Evolutionary conservation across 352 stramenopile species (phyloP).

Genomic region (Globisporangium barbulae): DNA sequence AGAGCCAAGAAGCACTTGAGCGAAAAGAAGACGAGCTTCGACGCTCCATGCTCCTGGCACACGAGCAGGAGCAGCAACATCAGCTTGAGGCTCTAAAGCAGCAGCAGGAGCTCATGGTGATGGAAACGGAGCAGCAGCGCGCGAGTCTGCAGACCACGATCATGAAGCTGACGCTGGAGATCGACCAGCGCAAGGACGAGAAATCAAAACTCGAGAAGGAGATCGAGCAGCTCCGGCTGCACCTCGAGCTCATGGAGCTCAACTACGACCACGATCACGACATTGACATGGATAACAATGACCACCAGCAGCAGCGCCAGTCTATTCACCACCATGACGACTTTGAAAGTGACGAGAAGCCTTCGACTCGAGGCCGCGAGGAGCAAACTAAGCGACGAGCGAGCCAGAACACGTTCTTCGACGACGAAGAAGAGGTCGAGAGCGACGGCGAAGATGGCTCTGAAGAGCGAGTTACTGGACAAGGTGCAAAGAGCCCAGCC

Average conservation of each 20-base stretch:
- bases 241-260: conserved; percentile 50
- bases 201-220: conserved; percentile 51
- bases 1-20: neutral
- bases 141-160: conserved; percentile 27
- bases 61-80: conserved; percentile 19
- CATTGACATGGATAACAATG: neutral
- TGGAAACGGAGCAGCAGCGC: conserved; percentile 18
- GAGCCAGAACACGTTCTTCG: conserved; percentile 13
- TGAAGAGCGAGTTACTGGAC: conserved; percentile 4
- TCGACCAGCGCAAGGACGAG: conserved; percentile 33
- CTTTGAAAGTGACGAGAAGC: conserved; percentile 11
- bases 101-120: conserved; percentile 14
- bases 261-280: conserved; percentile 11
- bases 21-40: neutral
- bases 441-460: conserved; percentile 18
- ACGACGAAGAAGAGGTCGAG: conserved; percentile 18
- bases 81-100: conserved; percentile 15
- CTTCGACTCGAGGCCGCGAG: neutral
- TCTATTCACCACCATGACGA: conserved; percentile 13
- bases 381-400: conserved; percentile 3
- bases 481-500: neutral
- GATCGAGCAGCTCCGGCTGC: conserved; percentile 59
- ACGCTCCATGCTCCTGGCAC: neutral
- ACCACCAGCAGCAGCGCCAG: neutral
- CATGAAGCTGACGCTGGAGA: conserved; percentile 27